Percentiles rank a stretch among this genome's conserved stretches.
phyloP scores from a whole-genome alignment of 148 eudicot species.

The Polygonum maritimum region DNA sequence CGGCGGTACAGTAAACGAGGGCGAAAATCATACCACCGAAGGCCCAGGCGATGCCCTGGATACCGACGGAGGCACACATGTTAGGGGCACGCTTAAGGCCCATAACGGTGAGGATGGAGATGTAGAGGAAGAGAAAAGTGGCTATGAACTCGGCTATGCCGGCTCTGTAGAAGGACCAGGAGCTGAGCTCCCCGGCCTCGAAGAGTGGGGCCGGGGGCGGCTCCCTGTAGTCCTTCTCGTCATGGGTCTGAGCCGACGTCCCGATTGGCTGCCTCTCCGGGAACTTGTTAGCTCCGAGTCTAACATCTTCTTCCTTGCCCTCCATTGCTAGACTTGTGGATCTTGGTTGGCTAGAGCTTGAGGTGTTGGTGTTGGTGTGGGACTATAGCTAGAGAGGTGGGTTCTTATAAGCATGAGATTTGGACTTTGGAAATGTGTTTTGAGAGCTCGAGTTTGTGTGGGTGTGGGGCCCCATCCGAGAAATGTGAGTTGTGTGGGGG shows the following conservation, averaged over 20 bases:
- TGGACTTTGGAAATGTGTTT: too few relatives aligned
- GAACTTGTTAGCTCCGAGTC: conserved; percentile 59
- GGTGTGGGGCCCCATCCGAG: not conserved
- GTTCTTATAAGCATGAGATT: not conserved
- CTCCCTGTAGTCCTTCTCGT: conserved; percentile 63
- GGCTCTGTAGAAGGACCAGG: conserved; percentile 50
- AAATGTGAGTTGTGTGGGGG: conserved; percentile 8
- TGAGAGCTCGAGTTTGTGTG: not conserved
- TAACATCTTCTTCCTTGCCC: conserved; percentile 53
- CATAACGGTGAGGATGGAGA: conserved; percentile 42
- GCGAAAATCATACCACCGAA: conserved; percentile 63
- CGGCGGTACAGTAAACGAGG: conserved; percentile 56
- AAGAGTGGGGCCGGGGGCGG: conserved; percentile 51
- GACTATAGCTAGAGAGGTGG: not conserved
- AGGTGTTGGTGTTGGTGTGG: not conserved
- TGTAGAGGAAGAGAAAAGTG: conserved; percentile 44
- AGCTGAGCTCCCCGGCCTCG: conserved; percentile 39
- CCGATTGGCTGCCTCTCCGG: conserved; percentile 54
- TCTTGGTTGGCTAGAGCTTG: not conserved
- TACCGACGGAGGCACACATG: conserved; percentile 42
- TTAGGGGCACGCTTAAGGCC: conserved; percentile 28
- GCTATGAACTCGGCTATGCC: conserved; percentile 57
- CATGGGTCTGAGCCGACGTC: conserved; percentile 38
- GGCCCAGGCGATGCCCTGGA: conserved; percentile 59
- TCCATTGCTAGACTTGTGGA: conserved; percentile 22